Base-by-base conservation (phyloP, 1,284 basidiomycete genomes). In the Termitomyces sp. region DNA sequence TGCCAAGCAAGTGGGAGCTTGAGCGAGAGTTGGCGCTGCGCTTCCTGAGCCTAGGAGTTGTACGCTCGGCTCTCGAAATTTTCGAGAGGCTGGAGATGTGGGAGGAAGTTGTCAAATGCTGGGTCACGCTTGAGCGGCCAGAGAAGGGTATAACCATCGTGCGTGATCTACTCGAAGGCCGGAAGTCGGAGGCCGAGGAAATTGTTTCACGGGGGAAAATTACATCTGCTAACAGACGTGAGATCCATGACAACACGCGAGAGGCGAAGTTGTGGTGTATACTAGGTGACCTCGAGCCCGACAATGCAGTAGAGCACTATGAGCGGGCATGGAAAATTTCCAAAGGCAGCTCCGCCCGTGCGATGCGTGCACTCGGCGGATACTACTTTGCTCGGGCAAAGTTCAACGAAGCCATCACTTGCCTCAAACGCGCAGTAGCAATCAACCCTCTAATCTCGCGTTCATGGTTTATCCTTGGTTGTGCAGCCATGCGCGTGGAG, bases 241-340 rank as follows among this genome's bases (percentile, higher is more conserved):
- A 69, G 33, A 65, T 69, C 35, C 73, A 89, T 57, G 90, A 91
- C 58, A 70, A 73, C 6, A 76, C 86, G 13, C 79, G 95, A 35
- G 85, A 91, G 66, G 93, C 93, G 6, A 98, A 98, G 72, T 72
- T 99, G 21, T 96, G 93, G 91, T 99, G 97, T 72, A 74, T 98
- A 3, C 77, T 98, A 13, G 97, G 96, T 5, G 97, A 99, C 67
- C 79, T 99, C 31, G 89, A 97, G 62, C 82, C 88, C 0, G 70
- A 76, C 18, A 63, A 82, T 55, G 78, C 88, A 0, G 68, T 80
- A 3, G 76, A 78, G 53, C 85, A 93, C 66, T 99, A 97, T 68
- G 75, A 80, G 52, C 80, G 74, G 31, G 96, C 95, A 3, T 99
- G 95, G 96, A 71, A 75, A 28, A 67, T 95, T 8, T 97, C 94